Conservation (phyloP, 2,329 filamentous ascomycete species). For the Colletotrichum coccodes region DNA sequence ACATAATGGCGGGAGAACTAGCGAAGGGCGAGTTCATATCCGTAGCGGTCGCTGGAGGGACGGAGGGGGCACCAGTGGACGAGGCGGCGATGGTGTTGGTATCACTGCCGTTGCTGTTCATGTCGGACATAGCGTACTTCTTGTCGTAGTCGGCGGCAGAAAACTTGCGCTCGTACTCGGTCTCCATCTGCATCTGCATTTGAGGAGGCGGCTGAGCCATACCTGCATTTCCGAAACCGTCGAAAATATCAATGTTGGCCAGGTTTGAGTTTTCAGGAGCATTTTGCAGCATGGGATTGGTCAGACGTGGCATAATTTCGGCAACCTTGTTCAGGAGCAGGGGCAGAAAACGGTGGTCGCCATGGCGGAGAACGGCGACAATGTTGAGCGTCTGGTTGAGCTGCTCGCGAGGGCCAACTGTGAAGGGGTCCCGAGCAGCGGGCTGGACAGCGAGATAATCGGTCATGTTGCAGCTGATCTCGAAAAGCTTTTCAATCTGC, state of each 20-base stretch:
- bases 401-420: slow-evolving; percentile 76
- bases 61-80: slow-evolving; percentile 38
- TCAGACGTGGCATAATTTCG: slow-evolving; percentile 73
- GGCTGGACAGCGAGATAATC: slow-evolving; percentile 77
- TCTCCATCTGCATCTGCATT: slow-evolving; percentile 55
- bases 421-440: slow-evolving; percentile 69
- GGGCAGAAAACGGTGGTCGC: slow-evolving; percentile 80
- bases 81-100: slow-evolving; percentile 45
- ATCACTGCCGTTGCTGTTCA: slow-evolving; percentile 47
- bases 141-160: slow-evolving; percentile 54
- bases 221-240: slow-evolving; percentile 71
- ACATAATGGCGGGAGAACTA: slow-evolving; percentile 64
- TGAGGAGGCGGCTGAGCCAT: slow-evolving; percentile 63
- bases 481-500: slow-evolving; percentile 82
- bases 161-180: slow-evolving; percentile 59
- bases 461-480: slow-evolving; percentile 77
- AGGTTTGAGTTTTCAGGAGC: slow-evolving; percentile 65
- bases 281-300: slow-evolving; percentile 69
- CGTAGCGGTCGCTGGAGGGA: slow-evolving; percentile 36
- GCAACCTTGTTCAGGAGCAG: slow-evolving; percentile 80
- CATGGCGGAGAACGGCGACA: slow-evolving; percentile 76
- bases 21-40: slow-evolving; percentile 63
- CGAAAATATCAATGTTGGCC: slow-evolving; percentile 70
- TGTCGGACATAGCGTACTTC: slow-evolving; percentile 50
- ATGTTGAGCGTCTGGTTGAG: slow-evolving; percentile 76